A percentile compares a stretch with the other conserved stretches of the same genome.
phyloP scores from a whole-genome alignment of 164 flowering plant genomes.

The Aristolochia contorta region DNA sequence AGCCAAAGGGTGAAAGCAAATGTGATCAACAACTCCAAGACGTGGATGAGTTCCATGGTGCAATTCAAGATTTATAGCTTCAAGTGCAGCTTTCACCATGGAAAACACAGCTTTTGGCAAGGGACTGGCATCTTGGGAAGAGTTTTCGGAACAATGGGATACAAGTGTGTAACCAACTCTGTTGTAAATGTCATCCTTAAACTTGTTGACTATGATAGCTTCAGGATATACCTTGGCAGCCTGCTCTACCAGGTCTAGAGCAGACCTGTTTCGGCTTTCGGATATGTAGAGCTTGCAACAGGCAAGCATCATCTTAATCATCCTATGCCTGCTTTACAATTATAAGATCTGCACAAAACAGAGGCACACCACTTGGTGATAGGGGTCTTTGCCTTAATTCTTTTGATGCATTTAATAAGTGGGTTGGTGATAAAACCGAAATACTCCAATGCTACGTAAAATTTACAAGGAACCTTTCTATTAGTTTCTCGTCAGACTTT shows the following conservation, averaged over 20 bases:
- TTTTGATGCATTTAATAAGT: no score
- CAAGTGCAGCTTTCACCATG: slow-evolving; percentile 55
- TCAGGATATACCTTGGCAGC: slow-evolving; percentile 42
- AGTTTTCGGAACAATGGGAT: slow-evolving; percentile 30
- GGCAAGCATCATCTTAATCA: slow-evolving; percentile 31
- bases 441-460: no score
- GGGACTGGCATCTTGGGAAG: slow-evolving; percentile 32
- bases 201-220: slow-evolving; percentile 48
- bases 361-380: no score
- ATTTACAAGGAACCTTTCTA: no score
- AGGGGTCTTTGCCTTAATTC: no score
- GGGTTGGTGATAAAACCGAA: no score
- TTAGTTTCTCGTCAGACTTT: no score
- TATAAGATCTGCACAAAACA: no score
- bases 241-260: slow-evolving; percentile 48
- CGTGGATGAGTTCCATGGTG: slow-evolving; percentile 72
- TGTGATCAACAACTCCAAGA: slow-evolving; percentile 69
- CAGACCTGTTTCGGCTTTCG: slow-evolving; percentile 45
- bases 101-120: slow-evolving; percentile 46
- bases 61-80: slow-evolving; percentile 41
- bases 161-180: slow-evolving; percentile 53
- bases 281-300: slow-evolving; percentile 70
- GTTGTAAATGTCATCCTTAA: slow-evolving; percentile 54
- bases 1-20: slow-evolving; percentile 63
- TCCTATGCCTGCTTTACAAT: not conserved